Evolutionary conservation across 495 filamentous ascomycete species (phyloP).

Genomic region (Lindgomyces ingoldianus): DNA sequence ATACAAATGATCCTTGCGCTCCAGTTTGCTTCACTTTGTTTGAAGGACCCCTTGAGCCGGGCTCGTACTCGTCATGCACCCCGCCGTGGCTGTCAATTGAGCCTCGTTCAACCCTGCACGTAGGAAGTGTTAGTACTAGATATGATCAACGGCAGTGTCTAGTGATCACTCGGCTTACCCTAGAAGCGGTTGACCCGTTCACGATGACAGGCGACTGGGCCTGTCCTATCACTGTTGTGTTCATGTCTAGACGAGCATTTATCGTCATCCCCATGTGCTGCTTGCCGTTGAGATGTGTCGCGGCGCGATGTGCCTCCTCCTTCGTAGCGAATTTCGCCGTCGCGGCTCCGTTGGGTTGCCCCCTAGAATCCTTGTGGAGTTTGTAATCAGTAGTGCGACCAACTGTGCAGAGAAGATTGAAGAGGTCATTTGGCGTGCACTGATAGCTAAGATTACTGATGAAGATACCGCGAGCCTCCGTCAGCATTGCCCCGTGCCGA

Average conservation of each 20-base stretch:
- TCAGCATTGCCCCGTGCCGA: slow-evolving; percentile 31
- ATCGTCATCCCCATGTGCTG: slow-evolving; percentile 32
- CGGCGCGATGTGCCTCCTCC: slow-evolving; percentile 36
- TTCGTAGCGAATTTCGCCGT: slow-evolving; percentile 36
- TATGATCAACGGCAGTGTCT: not conserved
- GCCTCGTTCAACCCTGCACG: not conserved
- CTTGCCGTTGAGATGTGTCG: slow-evolving; percentile 28
- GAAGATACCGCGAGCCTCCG: slow-evolving; percentile 43
- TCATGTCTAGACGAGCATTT: slow-evolving; percentile 39
- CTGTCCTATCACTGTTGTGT: slow-evolving; percentile 37
- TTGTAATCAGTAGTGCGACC: slow-evolving; percentile 27
- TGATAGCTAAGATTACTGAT: slow-evolving; percentile 38
- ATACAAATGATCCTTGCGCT: too few species aligned
- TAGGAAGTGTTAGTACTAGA: not conserved
- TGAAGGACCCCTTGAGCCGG: too few species aligned
- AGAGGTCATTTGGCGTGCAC: slow-evolving; percentile 29
- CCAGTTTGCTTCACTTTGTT: too few species aligned
- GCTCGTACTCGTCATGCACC: too few species aligned
- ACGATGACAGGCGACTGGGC: slow-evolving; percentile 20
- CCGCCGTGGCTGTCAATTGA: too few species aligned
- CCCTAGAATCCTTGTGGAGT: slow-evolving; percentile 34
- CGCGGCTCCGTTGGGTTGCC: slow-evolving; percentile 36
- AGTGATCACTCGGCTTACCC: slow-evolving; percentile 1
- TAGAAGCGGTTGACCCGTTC: slow-evolving; percentile 17
- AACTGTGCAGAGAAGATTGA: slow-evolving; percentile 27